phyloP scores from a whole-genome alignment of 1,284 basidiomycete species.

The Tilletia setariae region DNA sequence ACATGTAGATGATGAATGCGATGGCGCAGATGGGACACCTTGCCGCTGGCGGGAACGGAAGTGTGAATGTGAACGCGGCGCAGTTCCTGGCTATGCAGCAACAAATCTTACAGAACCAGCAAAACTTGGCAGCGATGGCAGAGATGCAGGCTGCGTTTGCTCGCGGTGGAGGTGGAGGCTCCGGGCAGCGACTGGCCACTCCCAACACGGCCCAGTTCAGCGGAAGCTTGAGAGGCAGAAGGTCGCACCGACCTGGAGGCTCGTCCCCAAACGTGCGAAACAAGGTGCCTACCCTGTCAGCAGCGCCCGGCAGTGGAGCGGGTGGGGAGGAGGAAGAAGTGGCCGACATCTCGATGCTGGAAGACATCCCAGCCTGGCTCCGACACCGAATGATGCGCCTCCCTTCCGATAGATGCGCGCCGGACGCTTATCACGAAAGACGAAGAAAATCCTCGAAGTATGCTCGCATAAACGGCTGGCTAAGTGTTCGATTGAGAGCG shows the following conservation, averaged over 20 bases:
- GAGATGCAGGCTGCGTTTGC: conserved; percentile 10
- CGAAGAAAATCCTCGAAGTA: too few species aligned
- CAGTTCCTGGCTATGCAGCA: conserved; percentile 53
- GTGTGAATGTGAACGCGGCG: conserved; percentile 47
- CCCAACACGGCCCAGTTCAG: conserved; percentile 8
- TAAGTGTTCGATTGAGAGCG: too few species aligned
- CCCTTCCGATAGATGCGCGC: too few species aligned
- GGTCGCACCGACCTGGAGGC: conserved; percentile 19
- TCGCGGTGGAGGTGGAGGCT: neutral
- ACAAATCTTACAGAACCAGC: conserved; percentile 50
- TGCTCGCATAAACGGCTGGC: too few species aligned
- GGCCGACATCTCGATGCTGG: conserved; percentile 77
- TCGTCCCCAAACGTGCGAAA: conserved; percentile 28
- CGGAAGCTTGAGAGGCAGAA: conserved; percentile 2
- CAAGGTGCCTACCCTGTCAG: neutral
- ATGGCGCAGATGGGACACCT: conserved; percentile 54
- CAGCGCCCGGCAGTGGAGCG: conserved; percentile 16
- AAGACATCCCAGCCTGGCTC: conserved; percentile 88
- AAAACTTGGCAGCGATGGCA: conserved; percentile 19
- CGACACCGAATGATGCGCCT: conserved; percentile 60
- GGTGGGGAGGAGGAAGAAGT: conserved; percentile 74
- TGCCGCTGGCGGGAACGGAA: conserved; percentile 16
- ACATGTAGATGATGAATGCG: conserved; percentile 54
- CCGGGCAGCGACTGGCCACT: neutral
- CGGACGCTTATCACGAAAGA: too few species aligned